Percentiles rank a stretch among this genome's conserved stretches.
phyloP scores from a whole-genome alignment of 352 stramenopile species.

The Phytopythium chamaehyphon region DNA sequence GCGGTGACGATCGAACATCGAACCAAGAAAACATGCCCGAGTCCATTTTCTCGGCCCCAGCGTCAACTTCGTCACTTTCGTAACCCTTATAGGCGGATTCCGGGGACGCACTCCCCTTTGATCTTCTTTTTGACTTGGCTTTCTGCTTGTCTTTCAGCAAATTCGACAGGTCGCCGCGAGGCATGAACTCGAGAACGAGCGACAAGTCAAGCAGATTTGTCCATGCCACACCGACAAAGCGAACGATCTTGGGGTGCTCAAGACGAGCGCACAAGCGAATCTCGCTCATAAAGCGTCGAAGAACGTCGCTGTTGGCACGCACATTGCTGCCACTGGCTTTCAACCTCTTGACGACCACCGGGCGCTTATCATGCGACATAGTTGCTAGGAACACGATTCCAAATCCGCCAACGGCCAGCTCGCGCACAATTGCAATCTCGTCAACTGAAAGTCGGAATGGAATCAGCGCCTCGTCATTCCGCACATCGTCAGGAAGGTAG shows the following conservation, averaged over 20 bases:
- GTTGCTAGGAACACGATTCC: conserved; percentile 51
- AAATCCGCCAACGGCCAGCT: conserved; percentile 54
- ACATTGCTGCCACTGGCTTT: conserved; percentile 22
- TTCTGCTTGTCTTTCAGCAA: conserved; percentile 14
- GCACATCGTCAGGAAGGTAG: conserved; percentile 59
- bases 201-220: conserved; percentile 35
- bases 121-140: background rate
- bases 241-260: conserved; percentile 42
- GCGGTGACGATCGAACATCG: background rate
- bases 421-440: conserved; percentile 36
- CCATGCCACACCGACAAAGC: conserved; percentile 40
- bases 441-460: conserved; percentile 41
- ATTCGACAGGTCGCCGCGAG: conserved; percentile 25
- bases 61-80: background rate
- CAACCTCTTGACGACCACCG: conserved; percentile 18
- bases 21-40: conserved; percentile 9
- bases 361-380: conserved; percentile 8
- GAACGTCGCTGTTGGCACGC: conserved; percentile 10
- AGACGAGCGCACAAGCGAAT: conserved; percentile 38
- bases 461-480: conserved; percentile 55
- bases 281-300: conserved; percentile 46
- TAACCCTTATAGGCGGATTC: background rate
- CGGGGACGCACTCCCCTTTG: background rate
- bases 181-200: conserved; percentile 37
- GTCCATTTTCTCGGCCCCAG: background rate